A percentile compares a stretch with the other conserved stretches of the same genome.
These are phyloP conservation scores for Skeletonema tropicum DNA, from an alignment of 108 stramenopile species.

Conservation along the genomic window DNA sequence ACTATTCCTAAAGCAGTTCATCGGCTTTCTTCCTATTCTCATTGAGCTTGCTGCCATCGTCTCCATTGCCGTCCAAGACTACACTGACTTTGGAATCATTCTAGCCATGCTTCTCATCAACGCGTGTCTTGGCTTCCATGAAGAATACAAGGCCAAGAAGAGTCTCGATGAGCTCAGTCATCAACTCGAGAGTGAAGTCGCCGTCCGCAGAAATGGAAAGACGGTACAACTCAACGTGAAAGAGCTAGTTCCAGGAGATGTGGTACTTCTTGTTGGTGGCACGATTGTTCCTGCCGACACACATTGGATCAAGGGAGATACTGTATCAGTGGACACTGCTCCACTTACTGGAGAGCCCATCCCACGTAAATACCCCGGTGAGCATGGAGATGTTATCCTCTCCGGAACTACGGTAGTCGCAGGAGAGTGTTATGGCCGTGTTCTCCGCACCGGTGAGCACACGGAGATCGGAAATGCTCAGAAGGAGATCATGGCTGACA, in stretches of 20 bases:
- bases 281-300: conserved; percentile 82
- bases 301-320: conserved; percentile 72
- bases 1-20: conserved; percentile 40
- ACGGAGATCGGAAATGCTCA: conserved; percentile 81
- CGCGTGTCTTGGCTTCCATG: conserved; percentile 69
- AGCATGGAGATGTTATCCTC: conserved; percentile 56
- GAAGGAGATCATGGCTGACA: conserved; percentile 70
- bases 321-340: conserved; percentile 72
- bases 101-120: conserved; percentile 68
- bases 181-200: conserved; percentile 57
- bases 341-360: conserved; percentile 85
- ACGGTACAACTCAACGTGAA: conserved; percentile 42
- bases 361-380: conserved; percentile 64
- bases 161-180: conserved; percentile 48
- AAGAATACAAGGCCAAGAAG: conserved; percentile 82
- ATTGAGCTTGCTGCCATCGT: conserved; percentile 58
- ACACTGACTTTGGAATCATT: conserved; percentile 63
- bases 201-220: conserved; percentile 62
- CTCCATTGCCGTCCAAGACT: conserved; percentile 49
- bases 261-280: conserved; percentile 76
- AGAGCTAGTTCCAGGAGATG: conserved; percentile 85
- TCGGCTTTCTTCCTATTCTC: conserved; percentile 50
- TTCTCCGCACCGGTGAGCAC: conserved; percentile 60
- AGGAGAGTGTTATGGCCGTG: conserved; percentile 76
- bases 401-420: conserved; percentile 65